Evolutionary conservation across 1,284 basidiomycete species (phyloP).

Genomic region (Crepidotus sp.): DNA sequence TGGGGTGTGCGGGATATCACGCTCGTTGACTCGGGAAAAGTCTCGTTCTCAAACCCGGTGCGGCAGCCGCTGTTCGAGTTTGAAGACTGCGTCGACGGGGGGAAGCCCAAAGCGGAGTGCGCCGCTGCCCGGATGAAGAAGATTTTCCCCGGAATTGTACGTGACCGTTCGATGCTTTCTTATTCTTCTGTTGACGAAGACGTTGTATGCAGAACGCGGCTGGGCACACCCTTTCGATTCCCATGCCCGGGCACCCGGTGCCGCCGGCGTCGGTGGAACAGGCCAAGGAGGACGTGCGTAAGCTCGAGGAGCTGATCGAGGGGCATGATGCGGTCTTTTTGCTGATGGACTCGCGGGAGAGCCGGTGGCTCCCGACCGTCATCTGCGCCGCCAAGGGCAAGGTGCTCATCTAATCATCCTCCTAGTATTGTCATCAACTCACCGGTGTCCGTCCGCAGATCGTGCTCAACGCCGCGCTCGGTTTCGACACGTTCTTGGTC

Average conservation of each 20-base stretch:
- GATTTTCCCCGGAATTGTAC: conserved; percentile 87
- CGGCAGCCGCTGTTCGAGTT: conserved; percentile 95
- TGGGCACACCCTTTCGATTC: conserved; percentile 74
- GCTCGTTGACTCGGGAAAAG: conserved; percentile 81
- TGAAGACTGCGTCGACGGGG: conserved; percentile 88
- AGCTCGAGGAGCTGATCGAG: conserved; percentile 72
- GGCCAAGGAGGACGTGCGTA: conserved; percentile 57
- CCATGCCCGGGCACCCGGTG: conserved; percentile 97
- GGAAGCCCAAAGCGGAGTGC: conserved; percentile 87
- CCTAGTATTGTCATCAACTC: not conserved
- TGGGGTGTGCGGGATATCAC: conserved; percentile 96
- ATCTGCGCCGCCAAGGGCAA: conserved; percentile 79
- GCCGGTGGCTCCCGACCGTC: conserved; percentile 91
- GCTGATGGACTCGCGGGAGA: conserved; percentile 97
- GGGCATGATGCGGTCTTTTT: conserved; percentile 87
- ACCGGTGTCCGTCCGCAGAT: conserved; percentile 39
- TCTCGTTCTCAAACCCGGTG: conserved; percentile 96
- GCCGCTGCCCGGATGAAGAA: conserved; percentile 83
- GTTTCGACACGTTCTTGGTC: conserved; percentile 94
- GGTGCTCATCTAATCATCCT: conserved; percentile 32
- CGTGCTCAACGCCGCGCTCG: conserved; percentile 90
- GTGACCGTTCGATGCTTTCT: conserved; percentile 24
- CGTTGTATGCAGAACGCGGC: conserved; percentile 56
- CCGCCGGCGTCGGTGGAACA: conserved; percentile 49
- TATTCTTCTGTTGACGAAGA: not conserved